Base-by-base conservation (phyloP, 2,329 filamentous ascomycete species). In the Penicillium decumbens region DNA sequence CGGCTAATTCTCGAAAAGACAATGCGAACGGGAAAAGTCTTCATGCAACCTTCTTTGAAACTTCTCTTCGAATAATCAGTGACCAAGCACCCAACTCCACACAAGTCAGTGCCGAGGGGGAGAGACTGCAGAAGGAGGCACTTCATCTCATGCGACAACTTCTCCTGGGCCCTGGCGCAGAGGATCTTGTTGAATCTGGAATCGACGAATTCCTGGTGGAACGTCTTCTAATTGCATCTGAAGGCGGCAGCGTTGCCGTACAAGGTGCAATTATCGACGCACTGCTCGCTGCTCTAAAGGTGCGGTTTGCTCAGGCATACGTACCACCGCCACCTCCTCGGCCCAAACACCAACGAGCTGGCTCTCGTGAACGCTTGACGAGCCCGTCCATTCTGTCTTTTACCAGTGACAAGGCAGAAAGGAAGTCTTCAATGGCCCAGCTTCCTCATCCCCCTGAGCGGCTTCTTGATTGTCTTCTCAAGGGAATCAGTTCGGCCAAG, bases 241-340 rank as follows among this genome's bases (percentile, higher is more conserved):
- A 79, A 5, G 72, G 59, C 2, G 58, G 80, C 1, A 87, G 89
- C 58, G 79, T 84, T 27, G 84, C 84, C 45, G 79, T 92, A 1
- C 90, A 95, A 62, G 83, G 87, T 12, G 77, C 89, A 0, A 72
- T 95, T 8, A 79, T 96, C 23, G 87, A 91, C 61, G 83, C 88
- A n/a, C 80, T 91, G 3, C 82, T 87, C 60, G 83, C 84, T 41
- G 78, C 86, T 3, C 76, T 96, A 8, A 89, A 84, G 62, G 77
- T 93, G 37, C 71, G 71, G 44, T 69, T 69, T 58, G 56, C 69
- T 32, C 65, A 70, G 54, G 58, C 65, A n/a, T 61, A 70, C 55
- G 54, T 69, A 46, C 61, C 70, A 47, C 54, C 63, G 43, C 58
- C 64, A 29, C 54, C 65, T 20, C 51, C 60, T 41, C 53, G 57